Evolutionary conservation across 495 filamentous ascomycete genomes (phyloP), one percentile per base, ranked within the genome.

Genomic region (Trichoderma gamsii): DNA sequence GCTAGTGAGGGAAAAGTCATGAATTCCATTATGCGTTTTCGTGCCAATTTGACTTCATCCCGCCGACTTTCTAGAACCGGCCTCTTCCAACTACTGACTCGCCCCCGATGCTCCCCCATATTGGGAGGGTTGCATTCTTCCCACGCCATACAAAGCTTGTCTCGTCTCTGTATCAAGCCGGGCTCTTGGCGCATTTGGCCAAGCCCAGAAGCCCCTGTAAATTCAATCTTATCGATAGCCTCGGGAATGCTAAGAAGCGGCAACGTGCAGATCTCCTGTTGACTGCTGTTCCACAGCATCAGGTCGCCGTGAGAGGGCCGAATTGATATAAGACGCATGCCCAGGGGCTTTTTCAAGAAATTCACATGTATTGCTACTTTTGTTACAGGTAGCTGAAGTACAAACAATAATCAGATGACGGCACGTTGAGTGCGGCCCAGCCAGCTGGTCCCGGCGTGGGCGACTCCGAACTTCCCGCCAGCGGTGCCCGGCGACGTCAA

Each of bases 381-480:
- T 23, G 4, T 25, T 21, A n/a, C n/a, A n/a, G n/a, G n/a, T n/a
- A 46, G n/a, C 51, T n/a, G 51, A 56, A 9, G 11, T n/a, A 23
- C 18, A 21, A 25, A 56, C n/a, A n/a, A 56, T n/a, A 7, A 15
- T 61, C 27, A 61, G 25, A 32, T 32, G 16, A 61, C 27, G 56
- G 12, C 23, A 2, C 56, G 3, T 27, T 18, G 27, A 3, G 56
- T n/a, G 4, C 18, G 21, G 51, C 21, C 16, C 51, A 56, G 8
- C 8, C 44, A 49, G 13, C 15, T 49, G 35, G 35, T 46, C 18
- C 2, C 51, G 51, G 51, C 51, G n/a, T 61, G 56, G 29, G 56
- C 56, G 56, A 61, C 35, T 21, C 56, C 56, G 56, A 61, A 18
- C 11, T 1, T 61, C 56, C 56, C 56, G 56, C 25, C 56, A 29